A percentile compares a stretch with the other conserved stretches of the same genome.
These are phyloP conservation scores for Candida gorgasii DNA, from an alignment of 805 yeast species.

Conservation along the genomic window DNA sequence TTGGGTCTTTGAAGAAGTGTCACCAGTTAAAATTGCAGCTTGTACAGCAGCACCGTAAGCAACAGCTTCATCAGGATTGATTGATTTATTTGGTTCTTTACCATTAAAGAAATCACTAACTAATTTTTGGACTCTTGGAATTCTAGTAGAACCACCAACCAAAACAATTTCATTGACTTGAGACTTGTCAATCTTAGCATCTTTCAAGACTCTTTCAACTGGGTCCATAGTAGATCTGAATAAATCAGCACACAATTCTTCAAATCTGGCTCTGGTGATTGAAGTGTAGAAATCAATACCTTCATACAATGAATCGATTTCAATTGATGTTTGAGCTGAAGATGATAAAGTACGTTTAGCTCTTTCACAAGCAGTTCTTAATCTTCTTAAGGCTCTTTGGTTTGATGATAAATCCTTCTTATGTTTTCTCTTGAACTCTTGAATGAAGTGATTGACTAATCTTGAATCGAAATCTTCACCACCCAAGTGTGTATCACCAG, in stretches of 20 bases:
- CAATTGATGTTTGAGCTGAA: conserved; percentile 93
- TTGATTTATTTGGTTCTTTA: conserved; percentile 95
- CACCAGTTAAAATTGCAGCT: conserved; percentile 97
- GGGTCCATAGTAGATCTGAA: conserved; percentile 95
- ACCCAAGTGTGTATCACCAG: conserved; percentile 97
- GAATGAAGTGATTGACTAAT: conserved; percentile 83
- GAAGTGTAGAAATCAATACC: conserved; percentile 96
- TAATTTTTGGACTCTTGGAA: conserved; percentile 95
- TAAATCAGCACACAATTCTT: conserved; percentile 89
- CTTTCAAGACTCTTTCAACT: conserved; percentile 93
- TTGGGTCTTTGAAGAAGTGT: conserved; percentile 49
- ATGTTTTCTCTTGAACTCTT: conserved; percentile 94
- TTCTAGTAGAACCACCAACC: conserved; percentile 99
- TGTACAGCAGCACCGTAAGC: conserved; percentile 99
- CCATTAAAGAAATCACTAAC: conserved; percentile 89
- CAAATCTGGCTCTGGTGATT: conserved; percentile 95
- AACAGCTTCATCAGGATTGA: conserved; percentile 99
- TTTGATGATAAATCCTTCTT: conserved; percentile 78
- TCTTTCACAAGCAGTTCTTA: conserved; percentile 97
- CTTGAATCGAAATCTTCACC: conserved; percentile 95
- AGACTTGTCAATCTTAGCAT: conserved; percentile 82
- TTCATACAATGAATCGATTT: conserved; percentile 91
- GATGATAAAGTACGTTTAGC: conserved; percentile 96
- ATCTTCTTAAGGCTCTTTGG: conserved; percentile 85
- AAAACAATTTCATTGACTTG: conserved; percentile 93